These are phyloP conservation scores for Malus hybrid DNA, from an alignment of 331 rosid species.

Conservation along the genomic window DNA sequence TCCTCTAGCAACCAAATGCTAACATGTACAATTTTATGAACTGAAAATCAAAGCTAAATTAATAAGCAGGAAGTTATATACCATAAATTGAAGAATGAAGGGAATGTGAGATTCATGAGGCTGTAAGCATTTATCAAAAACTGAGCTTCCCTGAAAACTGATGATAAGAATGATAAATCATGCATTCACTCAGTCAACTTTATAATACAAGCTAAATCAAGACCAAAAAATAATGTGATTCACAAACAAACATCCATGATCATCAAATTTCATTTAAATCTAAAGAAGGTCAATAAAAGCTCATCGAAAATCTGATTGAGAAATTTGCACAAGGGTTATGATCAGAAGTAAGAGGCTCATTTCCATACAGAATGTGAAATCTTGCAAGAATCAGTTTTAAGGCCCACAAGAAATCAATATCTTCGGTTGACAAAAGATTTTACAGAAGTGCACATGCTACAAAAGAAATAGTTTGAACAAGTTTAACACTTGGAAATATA, in stretches of 20 bases:
- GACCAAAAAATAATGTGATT: background rate
- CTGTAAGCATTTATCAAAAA: conserved; percentile 63
- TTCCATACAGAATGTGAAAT: background rate
- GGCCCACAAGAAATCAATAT: background rate
- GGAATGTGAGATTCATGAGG: conserved; percentile 98
- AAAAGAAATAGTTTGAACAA: too few relatives aligned
- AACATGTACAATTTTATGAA: background rate
- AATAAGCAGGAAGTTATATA: conserved; percentile 21
- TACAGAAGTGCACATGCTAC: too few relatives aligned
- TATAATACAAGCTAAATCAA: background rate
- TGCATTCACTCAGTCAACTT: background rate
- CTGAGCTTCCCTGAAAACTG: conserved; percentile 73
- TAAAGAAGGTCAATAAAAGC: background rate
- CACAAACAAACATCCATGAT: background rate
- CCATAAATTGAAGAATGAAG: conserved; percentile 90
- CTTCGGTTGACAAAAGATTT: background rate
- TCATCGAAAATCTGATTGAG: background rate
- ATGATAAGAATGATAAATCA: conserved; percentile 11
- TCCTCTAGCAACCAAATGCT: background rate
- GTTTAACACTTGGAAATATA: background rate
- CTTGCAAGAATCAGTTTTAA: background rate
- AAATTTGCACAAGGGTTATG: background rate
- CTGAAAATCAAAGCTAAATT: background rate
- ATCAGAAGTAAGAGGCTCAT: background rate
- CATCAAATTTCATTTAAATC: background rate